Base-by-base conservation (phyloP, 768 basidiomycete genomes). In the Termitomyces sp. region DNA sequence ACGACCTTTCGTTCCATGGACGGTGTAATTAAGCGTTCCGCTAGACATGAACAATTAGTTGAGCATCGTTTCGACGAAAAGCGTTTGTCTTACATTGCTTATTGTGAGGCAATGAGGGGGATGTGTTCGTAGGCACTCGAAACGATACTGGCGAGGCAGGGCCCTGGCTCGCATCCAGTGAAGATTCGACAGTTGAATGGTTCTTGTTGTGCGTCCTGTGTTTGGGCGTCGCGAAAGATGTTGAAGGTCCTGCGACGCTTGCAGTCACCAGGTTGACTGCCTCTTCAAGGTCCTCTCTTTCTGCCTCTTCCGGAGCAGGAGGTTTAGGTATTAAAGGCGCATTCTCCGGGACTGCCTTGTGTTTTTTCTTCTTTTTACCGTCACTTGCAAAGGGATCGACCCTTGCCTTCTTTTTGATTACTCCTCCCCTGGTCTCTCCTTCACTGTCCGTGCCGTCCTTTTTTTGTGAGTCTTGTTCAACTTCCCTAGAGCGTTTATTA, bases 361-460 rank as follows among this genome's bases (percentile, higher is more conserved):
- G 70, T 58, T 57, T 72, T 57, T 77, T 75, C 51, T 74, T 73
- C 60, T 76, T 82, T 66, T 80, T 84, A 71, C 78, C 73, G 48
- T 71, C 70, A 50, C 69, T 69, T 55, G 72, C 75, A 63, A 90
- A 91, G 0, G 86, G 86, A 65, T 91, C 89, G 17, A 75, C 64
- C 61, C 80, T 81, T 10, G 74, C 72, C 68, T 85, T 88, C 71
- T 87, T 89, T 71, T 81, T 84, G 63, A 83, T 80, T 4, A 82
- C 78, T 29, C 79, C 74, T 0, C 83, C 82, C 69, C 83, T 79
- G 66, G 83, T 86, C 65, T 88, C 87, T 32, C 82, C 83, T 36
- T 87, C 87, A 48, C 81, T 79, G 45, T 81, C 79, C 45, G 66
- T 75, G 60, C 61, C 61, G 56, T 65, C 64, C 55, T 68, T 60